These are phyloP conservation scores for Cyclotella cryptica DNA, from an alignment of 108 stramenopile species.

Conservation along the genomic window DNA sequence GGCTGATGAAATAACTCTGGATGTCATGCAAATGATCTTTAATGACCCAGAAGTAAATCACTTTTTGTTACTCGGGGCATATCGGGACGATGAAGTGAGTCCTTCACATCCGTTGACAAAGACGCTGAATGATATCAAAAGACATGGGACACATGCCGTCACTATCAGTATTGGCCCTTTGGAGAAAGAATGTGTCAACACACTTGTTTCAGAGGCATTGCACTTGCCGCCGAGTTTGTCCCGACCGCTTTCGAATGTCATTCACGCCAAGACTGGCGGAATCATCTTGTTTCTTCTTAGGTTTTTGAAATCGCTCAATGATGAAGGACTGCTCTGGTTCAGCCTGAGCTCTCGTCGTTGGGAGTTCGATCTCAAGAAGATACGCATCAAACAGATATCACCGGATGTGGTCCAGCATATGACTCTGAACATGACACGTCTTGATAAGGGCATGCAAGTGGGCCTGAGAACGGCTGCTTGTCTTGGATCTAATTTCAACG, in stretches of 20 bases:
- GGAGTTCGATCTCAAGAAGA: constrained; percentile 62
- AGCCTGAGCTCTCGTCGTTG: constrained; percentile 54
- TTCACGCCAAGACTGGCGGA: constrained; percentile 36
- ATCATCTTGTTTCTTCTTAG: constrained; percentile 35
- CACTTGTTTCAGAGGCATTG: constrained; percentile 29
- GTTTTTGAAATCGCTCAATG: constrained; percentile 57
- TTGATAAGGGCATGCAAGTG: constrained; percentile 45
- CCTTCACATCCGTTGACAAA: constrained; percentile 25
- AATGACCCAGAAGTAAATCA: constrained; percentile 32
- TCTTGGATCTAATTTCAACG: constrained; percentile 56
- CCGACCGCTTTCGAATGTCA: constrained; percentile 29
- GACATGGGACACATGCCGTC: constrained; percentile 21
- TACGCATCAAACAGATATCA: constrained; percentile 33
- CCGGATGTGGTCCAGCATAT: constrained; percentile 50
- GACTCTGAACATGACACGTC: constrained; percentile 48
- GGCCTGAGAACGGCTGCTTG: constrained; percentile 61
- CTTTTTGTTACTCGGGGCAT: constrained; percentile 47
- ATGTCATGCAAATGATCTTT: constrained; percentile 42
- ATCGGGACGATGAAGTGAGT: constrained; percentile 46
- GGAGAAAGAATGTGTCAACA: constrained; percentile 43
- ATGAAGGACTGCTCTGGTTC: constrained; percentile 60
- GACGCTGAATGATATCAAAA: constrained; percentile 29
- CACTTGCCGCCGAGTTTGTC: constrained; percentile 32
- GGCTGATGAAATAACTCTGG: constrained; percentile 41
- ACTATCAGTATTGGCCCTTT: constrained; percentile 38